Base-by-base conservation (phyloP, 805 yeast species). In the Kluyveromyces siamensis region DNA sequence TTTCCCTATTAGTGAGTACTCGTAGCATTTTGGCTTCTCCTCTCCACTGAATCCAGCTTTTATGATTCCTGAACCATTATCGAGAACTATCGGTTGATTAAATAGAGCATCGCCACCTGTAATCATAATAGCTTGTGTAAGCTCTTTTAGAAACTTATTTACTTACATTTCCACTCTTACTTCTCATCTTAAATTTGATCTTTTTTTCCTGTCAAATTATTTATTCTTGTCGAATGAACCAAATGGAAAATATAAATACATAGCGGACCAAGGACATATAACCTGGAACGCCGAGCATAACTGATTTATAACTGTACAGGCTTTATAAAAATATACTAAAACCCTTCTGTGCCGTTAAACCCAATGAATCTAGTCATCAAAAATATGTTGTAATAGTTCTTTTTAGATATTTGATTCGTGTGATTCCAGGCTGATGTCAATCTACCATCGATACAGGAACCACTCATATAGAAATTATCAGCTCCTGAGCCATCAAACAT, bases 11-110 rank as follows among this genome's bases (percentile, higher is more conserved):
- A 83, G 66, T 19, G 87, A 69, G 2, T 89, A 80, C 27, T 80
- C 79, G 55, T 73, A 74, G 41, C 77, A 65, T 57, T 79, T 76
- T 2, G 98, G 98, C 55, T 72, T 76, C 45, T 87, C 93, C 55
- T 86, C 95, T 19, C 97, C 96, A 0, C 96, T 95, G 65, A 90
- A 87, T 1, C 98, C 97, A 1, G 95, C 87, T 61, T 88, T 85
- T 48, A 90, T 71, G 37, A 76, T 74, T 1, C 96, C 95, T 2
- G 96, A 83, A 8, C 98, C 96, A 66, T 81, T 83, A 62, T 84
- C 91, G n/a, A 84, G 68, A 37, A 84, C 88, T 35, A 84, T 71
- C 2, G 90, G 89, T 63, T 84, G 91, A 58, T 83, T 83, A 48
- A 77, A 72, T 19, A 80, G 65, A 27, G 37, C 47, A 19, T 46